These are phyloP conservation scores for Cercophora newfieldiana DNA, from an alignment of 495 filamentous ascomycete species.

Conservation along the genomic window DNA sequence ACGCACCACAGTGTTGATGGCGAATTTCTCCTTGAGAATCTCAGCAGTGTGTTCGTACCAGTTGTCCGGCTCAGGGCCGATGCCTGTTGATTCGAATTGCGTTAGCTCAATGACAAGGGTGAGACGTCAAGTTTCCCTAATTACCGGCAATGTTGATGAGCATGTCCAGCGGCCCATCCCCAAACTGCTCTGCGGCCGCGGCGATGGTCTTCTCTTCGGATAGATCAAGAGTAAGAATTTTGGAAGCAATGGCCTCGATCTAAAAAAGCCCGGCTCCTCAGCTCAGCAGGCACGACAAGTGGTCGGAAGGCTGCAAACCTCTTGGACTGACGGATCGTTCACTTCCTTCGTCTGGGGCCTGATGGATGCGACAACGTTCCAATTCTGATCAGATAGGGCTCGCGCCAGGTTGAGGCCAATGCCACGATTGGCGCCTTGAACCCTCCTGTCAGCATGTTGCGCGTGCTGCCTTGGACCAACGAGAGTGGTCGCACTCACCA, in stretches of 20 bases:
- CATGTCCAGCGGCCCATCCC: not conserved
- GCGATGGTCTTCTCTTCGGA: not conserved
- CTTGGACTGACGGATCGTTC: not conserved
- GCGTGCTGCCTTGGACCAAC: too few species aligned
- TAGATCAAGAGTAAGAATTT: not conserved
- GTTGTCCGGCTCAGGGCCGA: not conserved
- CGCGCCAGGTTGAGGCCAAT: not conserved
- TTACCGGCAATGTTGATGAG: constrained; percentile 1
- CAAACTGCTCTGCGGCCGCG: not conserved
- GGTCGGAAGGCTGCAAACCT: not conserved
- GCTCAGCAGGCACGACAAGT: too few species aligned
- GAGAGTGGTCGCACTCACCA: too few species aligned
- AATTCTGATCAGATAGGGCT: not conserved
- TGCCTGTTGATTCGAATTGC: not conserved
- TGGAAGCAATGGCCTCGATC: not conserved
- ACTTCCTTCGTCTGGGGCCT: not conserved
- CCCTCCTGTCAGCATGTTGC: not conserved
- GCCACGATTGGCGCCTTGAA: not conserved
- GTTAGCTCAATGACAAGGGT: not conserved
- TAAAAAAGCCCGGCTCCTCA: too few species aligned
- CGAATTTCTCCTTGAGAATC: not conserved
- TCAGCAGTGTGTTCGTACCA: not conserved
- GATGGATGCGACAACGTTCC: not conserved
- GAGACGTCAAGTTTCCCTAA: too few species aligned
- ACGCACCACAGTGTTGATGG: not conserved